Percentiles rank a stretch among this genome's conserved stretches.
phyloP scores from a whole-genome alignment of 331 rosid genomes.

The Malus hybrid region DNA sequence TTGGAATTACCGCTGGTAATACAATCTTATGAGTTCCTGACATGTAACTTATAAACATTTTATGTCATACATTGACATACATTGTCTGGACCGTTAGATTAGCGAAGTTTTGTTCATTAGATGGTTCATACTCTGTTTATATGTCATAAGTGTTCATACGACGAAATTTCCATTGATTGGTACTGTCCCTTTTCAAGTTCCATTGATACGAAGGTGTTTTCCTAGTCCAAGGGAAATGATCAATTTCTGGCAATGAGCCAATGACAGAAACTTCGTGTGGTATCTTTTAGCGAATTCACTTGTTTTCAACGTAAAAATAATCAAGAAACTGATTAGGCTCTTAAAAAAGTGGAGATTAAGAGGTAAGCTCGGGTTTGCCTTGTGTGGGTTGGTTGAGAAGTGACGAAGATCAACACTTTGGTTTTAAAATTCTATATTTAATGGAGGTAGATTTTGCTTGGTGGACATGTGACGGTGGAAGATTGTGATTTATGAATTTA shows the following conservation, averaged over 20 bases:
- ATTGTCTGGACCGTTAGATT: not conserved
- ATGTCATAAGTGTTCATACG: not conserved
- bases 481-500: not conserved
- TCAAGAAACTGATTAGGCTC: not conserved
- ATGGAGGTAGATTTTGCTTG: conserved; percentile 33
- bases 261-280: not conserved
- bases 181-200: not conserved
- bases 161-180: not conserved
- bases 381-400: conserved; percentile 62
- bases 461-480: conserved; percentile 48
- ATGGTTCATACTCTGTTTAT: not conserved
- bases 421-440: not conserved
- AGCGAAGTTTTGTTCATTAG: not conserved
- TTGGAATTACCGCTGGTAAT: conserved; percentile 21
- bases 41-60: not conserved
- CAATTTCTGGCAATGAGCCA: conserved; percentile 8
- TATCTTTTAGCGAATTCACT: not conserved
- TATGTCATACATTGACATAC: not conserved
- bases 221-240: not conserved
- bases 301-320: not conserved
- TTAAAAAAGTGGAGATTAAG: not conserved
- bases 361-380: conserved; percentile 14
- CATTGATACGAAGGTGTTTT: not conserved
- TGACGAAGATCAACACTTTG: conserved; percentile 47
- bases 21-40: not conserved